A percentile compares a stretch with the other conserved stretches of the same genome.
These are phyloP conservation scores for Colletotrichum caudatum DNA, from an alignment of 2,329 filamentous ascomycete species.

Conservation along the genomic window DNA sequence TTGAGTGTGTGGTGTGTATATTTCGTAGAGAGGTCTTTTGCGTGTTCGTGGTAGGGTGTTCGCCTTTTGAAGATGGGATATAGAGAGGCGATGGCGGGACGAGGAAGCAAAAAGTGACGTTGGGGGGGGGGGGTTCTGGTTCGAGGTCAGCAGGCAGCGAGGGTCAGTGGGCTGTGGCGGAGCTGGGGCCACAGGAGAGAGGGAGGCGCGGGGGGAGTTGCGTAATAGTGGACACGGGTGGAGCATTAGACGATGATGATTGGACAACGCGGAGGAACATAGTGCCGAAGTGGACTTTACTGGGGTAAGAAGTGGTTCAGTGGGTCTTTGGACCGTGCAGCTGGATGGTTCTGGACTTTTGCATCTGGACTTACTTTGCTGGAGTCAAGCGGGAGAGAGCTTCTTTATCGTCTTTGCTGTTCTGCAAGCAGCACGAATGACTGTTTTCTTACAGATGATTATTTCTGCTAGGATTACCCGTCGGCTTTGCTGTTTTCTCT, in stretches of 20 bases:
- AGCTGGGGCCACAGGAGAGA: slow-evolving; percentile 5
- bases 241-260: not conserved
- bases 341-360: slow-evolving; percentile 1
- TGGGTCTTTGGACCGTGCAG: slow-evolving; percentile 4
- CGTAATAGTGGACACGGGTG: slow-evolving; percentile 23
- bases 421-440: too few species aligned
- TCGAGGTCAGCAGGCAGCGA: slow-evolving; percentile 30
- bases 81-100: not conserved
- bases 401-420: not conserved
- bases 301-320: not conserved
- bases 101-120: slow-evolving; percentile 33
- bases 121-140: slow-evolving; percentile 4
- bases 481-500: not conserved
- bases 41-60: not conserved
- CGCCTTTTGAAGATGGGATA: not conserved
- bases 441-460: not conserved
- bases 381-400: not conserved
- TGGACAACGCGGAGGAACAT: slow-evolving; percentile 20
- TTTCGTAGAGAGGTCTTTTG: not conserved
- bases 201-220: slow-evolving; percentile 30
- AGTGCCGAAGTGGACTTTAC: slow-evolving; percentile 11
- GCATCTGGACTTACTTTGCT: not conserved
- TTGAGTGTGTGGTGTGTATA: not conserved
- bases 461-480: rapidly evolving
- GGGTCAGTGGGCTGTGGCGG: slow-evolving; percentile 28